Evolutionary conservation across 2,329 filamentous ascomycete genomes (phyloP).

Genomic region (Ilyonectria robusta): DNA sequence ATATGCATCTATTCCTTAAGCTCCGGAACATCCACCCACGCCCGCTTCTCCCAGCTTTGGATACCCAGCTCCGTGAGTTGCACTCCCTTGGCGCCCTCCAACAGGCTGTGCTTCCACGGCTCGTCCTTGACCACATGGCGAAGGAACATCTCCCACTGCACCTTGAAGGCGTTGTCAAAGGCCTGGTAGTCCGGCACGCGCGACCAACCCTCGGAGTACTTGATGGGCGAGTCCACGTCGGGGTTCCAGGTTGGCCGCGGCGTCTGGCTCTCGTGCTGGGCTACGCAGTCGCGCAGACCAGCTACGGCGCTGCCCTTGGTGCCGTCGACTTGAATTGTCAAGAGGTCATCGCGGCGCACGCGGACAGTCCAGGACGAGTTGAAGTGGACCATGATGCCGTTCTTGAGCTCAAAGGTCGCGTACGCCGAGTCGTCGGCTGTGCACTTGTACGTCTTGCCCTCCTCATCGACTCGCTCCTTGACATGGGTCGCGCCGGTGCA

Average conservation of each 20-base stretch:
- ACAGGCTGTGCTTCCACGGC: conserved; percentile 2
- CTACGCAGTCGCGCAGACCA: neutral
- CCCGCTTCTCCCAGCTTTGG: neutral
- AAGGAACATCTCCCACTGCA: conserved; percentile 8
- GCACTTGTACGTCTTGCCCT: neutral
- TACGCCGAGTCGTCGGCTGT: neutral
- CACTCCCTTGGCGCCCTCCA: conserved; percentile 6
- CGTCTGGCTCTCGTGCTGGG: conserved; percentile 10
- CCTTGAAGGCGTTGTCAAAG: conserved; percentile 7
- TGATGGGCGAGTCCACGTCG: neutral
- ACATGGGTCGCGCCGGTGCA: neutral
- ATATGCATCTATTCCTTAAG: neutral
- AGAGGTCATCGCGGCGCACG: neutral
- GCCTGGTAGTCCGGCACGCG: neutral
- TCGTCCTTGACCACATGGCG: conserved; percentile 4
- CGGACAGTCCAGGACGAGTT: neutral
- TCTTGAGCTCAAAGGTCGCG: neutral
- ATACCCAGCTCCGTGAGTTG: neutral
- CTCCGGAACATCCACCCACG: neutral
- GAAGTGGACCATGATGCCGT: conserved; percentile 1
- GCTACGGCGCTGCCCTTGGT: conserved; percentile 5
- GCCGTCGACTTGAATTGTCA: conserved; percentile 5
- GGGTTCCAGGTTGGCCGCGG: conserved; percentile 5
- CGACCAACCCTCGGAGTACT: neutral
- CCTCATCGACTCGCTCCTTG: conserved; percentile 3